A percentile compares a stretch with the other conserved stretches of the same genome.
Conservation (phyloP, 306 rosid genomes). For the Abrus pulchellus region DNA sequence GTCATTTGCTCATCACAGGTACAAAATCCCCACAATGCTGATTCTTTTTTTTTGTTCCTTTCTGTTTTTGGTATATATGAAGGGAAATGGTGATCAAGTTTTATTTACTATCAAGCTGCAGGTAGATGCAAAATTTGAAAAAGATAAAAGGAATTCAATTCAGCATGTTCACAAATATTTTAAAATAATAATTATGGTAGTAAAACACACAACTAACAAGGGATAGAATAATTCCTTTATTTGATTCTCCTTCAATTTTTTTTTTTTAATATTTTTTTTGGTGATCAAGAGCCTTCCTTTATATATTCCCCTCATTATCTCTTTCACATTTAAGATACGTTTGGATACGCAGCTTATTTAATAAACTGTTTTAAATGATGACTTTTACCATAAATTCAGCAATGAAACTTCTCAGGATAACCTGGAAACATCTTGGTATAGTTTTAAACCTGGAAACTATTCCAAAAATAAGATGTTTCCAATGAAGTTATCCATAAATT, state of each 20-base stretch:
- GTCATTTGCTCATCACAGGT: neutral
- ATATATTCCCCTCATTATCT: neutral
- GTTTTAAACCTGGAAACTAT: too few species aligned
- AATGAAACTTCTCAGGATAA: too few species aligned
- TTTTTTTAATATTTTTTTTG: neutral
- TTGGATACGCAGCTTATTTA: too few species aligned
- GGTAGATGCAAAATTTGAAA: constrained; percentile 14
- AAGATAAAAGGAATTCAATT: constrained; percentile 6
- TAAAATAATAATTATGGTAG: neutral
- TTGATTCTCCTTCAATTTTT: neutral
- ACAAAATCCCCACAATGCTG: constrained; percentile 9
- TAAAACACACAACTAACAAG: constrained; percentile 16
- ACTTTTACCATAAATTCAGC: too few species aligned
- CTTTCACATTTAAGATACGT: neutral
- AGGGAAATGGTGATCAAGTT: constrained; percentile 1
- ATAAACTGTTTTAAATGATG: too few species aligned
- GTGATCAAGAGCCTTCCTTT: constrained; percentile 23
- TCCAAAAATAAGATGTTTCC: too few species aligned
- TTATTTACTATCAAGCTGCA: constrained; percentile 14
- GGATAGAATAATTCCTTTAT: constrained; percentile 9
- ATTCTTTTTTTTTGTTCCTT: neutral
- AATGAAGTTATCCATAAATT: too few species aligned
- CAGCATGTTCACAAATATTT: constrained; percentile 17
- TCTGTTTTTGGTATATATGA: neutral
- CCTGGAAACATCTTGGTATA: too few species aligned